phyloP scores from a whole-genome alignment of 768 basidiomycete species.

The Tephrocybe sp. region DNA sequence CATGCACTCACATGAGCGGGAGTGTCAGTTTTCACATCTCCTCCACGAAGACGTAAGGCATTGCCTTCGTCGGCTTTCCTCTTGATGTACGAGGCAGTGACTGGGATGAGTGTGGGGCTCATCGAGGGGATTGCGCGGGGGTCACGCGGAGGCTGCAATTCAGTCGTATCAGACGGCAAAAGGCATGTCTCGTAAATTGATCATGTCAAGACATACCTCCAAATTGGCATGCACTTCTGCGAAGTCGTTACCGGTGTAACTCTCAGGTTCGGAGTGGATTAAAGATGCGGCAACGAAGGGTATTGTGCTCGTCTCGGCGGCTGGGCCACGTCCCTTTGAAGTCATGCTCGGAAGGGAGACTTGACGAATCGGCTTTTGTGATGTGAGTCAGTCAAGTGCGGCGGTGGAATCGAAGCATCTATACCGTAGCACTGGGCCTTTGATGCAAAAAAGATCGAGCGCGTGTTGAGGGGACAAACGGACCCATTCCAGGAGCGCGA shows the following conservation, averaged over 20 bases:
- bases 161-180: background rate
- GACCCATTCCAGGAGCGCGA: too few species aligned
- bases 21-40: background rate
- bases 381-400: too few species aligned
- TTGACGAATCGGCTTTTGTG: background rate
- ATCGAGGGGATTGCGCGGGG: background rate
- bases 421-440: too few species aligned
- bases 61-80: background rate
- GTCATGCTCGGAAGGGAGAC: background rate
- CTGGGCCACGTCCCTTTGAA: too few species aligned
- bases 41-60: background rate
- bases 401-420: too few species aligned
- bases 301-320: too few species aligned
- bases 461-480: too few species aligned
- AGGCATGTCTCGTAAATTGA: background rate
- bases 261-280: background rate
- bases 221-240: background rate
- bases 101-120: background rate
- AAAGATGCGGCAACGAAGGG: background rate
- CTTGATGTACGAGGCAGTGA: background rate
- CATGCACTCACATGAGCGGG: background rate
- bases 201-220: background rate
- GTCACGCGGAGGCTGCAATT: background rate
- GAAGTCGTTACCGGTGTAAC: background rate
- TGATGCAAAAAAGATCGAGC: background rate